Evolutionary conservation across 495 filamentous ascomycete genomes (phyloP).

Genomic region (Amorphotheca resinae): DNA sequence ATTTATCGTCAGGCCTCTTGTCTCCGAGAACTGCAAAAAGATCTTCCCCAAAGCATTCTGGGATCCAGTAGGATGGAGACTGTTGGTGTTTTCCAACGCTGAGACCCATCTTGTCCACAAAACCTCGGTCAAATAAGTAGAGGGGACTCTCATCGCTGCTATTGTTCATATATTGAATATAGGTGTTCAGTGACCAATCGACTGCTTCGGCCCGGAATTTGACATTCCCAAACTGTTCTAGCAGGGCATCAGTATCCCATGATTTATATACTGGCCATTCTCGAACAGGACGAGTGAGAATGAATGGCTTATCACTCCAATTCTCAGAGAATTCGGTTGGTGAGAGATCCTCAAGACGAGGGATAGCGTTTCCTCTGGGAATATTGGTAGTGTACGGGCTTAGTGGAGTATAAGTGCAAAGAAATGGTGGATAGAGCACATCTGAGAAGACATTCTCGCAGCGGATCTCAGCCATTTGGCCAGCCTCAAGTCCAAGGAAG

Average conservation of each 20-base stretch:
- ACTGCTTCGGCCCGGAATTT: conserved; percentile 86
- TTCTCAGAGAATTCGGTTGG: conserved; percentile 55
- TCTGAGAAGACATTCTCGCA: conserved; percentile 86
- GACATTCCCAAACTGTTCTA: conserved; percentile 48
- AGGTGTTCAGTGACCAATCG: conserved; percentile 74
- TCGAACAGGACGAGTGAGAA: conserved; percentile 74
- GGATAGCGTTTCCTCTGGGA: conserved; percentile 58
- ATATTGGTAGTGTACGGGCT: conserved; percentile 56
- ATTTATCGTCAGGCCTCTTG: conserved; percentile 75
- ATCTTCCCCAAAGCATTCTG: conserved; percentile 78
- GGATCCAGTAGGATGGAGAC: conserved; percentile 64
- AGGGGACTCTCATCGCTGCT: conserved; percentile 79
- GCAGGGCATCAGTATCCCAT: conserved; percentile 59
- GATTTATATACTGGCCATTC: conserved; percentile 65
- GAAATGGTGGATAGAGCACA: conserved; percentile 79
- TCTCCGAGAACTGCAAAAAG: conserved; percentile 71
- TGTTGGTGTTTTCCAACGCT: conserved; percentile 38
- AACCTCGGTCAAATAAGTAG: conserved; percentile 82
- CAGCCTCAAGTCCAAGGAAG: conserved; percentile 47
- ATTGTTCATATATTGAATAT: conserved; percentile 73
- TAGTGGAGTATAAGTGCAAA: conserved; percentile 66
- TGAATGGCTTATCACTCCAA: conserved; percentile 79
- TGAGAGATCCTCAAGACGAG: conserved; percentile 53
- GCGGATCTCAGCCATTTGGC: conserved; percentile 37
- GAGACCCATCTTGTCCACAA: conserved; percentile 78